Percentiles rank a stretch among this genome's conserved stretches.
Evolutionary conservation across 305 asterid genomes (phyloP).

Genomic region (Caryopteris hybrid): DNA sequence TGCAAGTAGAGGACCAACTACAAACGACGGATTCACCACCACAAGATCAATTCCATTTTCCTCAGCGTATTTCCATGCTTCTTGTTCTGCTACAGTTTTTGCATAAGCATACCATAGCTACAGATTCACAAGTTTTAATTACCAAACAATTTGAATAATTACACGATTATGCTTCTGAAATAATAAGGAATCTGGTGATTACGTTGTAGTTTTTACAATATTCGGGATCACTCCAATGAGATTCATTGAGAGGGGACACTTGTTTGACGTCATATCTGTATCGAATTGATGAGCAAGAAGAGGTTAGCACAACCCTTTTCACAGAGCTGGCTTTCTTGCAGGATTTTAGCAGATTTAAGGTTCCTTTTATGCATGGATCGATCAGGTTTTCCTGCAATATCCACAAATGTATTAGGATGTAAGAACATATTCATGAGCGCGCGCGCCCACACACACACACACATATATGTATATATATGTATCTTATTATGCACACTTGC

Average conservation of each 20-base stretch:
- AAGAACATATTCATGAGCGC: too few species aligned
- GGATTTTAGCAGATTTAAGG: slow-evolving; percentile 74
- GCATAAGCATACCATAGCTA: slow-evolving; percentile 96
- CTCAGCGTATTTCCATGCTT: slow-evolving; percentile 73
- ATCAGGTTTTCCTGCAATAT: slow-evolving; percentile 62
- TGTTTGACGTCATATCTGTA: slow-evolving; percentile 57
- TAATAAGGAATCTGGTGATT: slow-evolving; percentile 21
- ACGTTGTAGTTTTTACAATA: slow-evolving; percentile 73
- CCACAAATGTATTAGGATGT: too few species aligned
- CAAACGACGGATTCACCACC: slow-evolving; percentile 86
- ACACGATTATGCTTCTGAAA: background rate
- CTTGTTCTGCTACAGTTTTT: slow-evolving; percentile 71
- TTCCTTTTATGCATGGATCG: slow-evolving; percentile 79
- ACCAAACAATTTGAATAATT: background rate
- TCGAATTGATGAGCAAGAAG: slow-evolving; percentile 82
- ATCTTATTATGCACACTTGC: slow-evolving; percentile 22
- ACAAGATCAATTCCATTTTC: slow-evolving; percentile 65
- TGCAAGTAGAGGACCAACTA: slow-evolving; percentile 83
- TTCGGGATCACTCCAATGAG: slow-evolving; percentile 88
- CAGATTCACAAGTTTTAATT: slow-evolving; percentile 7
- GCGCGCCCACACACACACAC: too few species aligned
- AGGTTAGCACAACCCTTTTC: slow-evolving; percentile 83
- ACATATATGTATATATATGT: too few species aligned
- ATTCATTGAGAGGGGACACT: slow-evolving; percentile 73
- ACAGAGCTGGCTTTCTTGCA: slow-evolving; percentile 60